phyloP scores from a whole-genome alignment of 1,139 yeast species.

The Zhuliangozyma blackwelliae region DNA sequence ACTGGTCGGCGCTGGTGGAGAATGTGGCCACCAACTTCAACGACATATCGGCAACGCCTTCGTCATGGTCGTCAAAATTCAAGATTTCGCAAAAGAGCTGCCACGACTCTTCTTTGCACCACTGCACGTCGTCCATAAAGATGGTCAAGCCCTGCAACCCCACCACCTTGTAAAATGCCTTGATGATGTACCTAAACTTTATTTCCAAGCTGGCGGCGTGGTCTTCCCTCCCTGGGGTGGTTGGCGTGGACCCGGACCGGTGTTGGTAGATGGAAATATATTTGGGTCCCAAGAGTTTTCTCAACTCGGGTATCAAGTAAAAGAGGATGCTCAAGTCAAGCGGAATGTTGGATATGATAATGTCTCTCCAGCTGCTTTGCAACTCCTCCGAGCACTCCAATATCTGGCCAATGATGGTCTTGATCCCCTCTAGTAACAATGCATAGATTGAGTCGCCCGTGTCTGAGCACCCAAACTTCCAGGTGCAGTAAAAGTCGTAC shows the following conservation, averaged over 20 bases:
- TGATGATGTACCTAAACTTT: constrained; percentile 41
- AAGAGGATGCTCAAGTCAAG: constrained; percentile 42
- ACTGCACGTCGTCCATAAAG: constrained; percentile 47
- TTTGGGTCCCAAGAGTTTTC: constrained; percentile 40
- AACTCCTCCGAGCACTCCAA: constrained; percentile 34
- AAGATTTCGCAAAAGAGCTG: constrained; percentile 26
- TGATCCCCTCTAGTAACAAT: constrained; percentile 31
- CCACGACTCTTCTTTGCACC: constrained; percentile 34
- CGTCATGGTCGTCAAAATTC: constrained; percentile 9
- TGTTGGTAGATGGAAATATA: constrained; percentile 22
- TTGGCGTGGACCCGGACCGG: constrained; percentile 5
- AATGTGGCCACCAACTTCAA: constrained; percentile 8
- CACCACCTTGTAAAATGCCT: constrained; percentile 38
- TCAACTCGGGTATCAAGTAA: constrained; percentile 43
- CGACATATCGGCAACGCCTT: constrained; percentile 1
- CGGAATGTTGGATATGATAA: constrained; percentile 36
- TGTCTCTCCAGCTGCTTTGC: constrained; percentile 41
- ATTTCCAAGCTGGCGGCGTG: constrained; percentile 30
- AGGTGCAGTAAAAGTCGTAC: constrained; percentile 36
- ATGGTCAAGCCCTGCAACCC: constrained; percentile 43
- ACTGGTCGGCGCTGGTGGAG: constrained; percentile 8
- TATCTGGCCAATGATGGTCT: constrained; percentile 39
- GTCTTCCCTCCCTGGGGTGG: constrained; percentile 12
- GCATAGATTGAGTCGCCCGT: constrained; percentile 26
- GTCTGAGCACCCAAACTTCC: constrained; percentile 36